phyloP scores from a whole-genome alignment of 1,284 basidiomycete genomes.

The Quambalaria eucalypti region DNA sequence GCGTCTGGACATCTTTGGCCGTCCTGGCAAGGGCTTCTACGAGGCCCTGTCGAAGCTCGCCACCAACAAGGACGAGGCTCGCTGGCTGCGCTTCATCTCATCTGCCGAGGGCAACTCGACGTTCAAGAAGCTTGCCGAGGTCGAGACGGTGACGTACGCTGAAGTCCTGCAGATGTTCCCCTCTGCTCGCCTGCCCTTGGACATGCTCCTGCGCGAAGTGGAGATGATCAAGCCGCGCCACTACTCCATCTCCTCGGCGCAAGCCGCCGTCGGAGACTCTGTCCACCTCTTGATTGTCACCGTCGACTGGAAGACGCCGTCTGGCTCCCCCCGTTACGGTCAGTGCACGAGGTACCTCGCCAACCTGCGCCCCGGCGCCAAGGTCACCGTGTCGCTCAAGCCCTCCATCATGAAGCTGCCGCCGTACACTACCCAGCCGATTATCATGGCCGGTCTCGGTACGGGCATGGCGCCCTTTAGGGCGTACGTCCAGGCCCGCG shows the following conservation, averaged over 20 bases:
- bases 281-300: conserved; percentile 92
- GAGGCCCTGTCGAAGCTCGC: conserved; percentile 74
- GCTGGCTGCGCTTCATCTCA: conserved; percentile 82
- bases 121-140: conserved; percentile 90
- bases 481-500: conserved; percentile 91
- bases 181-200: conserved; percentile 65
- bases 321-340: conserved; percentile 70
- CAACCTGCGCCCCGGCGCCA: conserved; percentile 70
- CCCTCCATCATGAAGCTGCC: conserved; percentile 99
- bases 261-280: conserved; percentile 84
- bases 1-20: conserved; percentile 90
- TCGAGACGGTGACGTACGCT: conserved; percentile 87
- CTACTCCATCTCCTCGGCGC: conserved; percentile 92
- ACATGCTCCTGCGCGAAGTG: conserved; percentile 75
- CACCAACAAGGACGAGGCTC: conserved; percentile 62
- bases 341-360: conserved; percentile 95
- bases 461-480: conserved; percentile 98
- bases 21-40: conserved; percentile 92
- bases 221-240: conserved; percentile 76
- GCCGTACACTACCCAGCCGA: conserved; percentile 70
- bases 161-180: conserved; percentile 74
- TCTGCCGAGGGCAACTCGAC: conserved; percentile 80
- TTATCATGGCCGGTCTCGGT: conserved; percentile 97
- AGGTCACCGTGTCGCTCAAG: conserved; percentile 95
- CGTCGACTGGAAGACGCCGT: conserved; percentile 82